Base-by-base conservation (phyloP, 2,329 filamentous ascomycete species). In the Penicillium hordei region DNA sequence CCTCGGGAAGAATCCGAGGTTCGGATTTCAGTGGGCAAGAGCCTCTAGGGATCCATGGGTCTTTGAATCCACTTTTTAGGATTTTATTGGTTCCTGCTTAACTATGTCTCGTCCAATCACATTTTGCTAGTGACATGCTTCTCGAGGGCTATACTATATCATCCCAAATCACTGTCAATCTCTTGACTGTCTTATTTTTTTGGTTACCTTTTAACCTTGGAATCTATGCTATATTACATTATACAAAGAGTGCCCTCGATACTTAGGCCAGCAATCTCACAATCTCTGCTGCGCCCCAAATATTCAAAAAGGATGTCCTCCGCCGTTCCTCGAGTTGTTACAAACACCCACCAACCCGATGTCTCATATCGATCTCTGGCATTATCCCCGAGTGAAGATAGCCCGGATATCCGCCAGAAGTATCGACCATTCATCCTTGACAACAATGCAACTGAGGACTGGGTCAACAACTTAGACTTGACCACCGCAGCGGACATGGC, bases 391-490 rank as follows among this genome's bases (percentile, higher is more conserved):
- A 57, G 60, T 0, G 75, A 85, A 53, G 84, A 86, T 60, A 79
- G 83, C 51, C 9, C 68, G 0, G 60, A 68, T 1, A 70, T 81
- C 19, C 76, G 84, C 36, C 59, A 72, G 43, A 77, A 69, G 48
- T 87, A 87, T 64, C 78, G 86, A 1, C 85, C 84, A 0, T 89
- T 86, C 59, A 67, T 88, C 4, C 72, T 83, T 1, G 64, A 72
- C 36, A 68, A 76, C 0, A 66, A 73, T 13, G 52, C 73, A 3
- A 58, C 66, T 1, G 68, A 70, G 15, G 84, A 88, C 68, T 88
- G 86, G 86, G 72, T 87, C 23, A 72, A 76, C 0, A 60, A 76
- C 38, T 71, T 88, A 4, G 86, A 88, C 64, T 71, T 89, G 5
- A 78, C 76, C 38, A 83, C 81, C 0, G 79, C 70, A 1, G 65